Percentiles rank a stretch among this genome's conserved stretches.
Evolutionary conservation across 768 basidiomycete species (phyloP).

Genomic region (Kwoniella dejecticola): DNA sequence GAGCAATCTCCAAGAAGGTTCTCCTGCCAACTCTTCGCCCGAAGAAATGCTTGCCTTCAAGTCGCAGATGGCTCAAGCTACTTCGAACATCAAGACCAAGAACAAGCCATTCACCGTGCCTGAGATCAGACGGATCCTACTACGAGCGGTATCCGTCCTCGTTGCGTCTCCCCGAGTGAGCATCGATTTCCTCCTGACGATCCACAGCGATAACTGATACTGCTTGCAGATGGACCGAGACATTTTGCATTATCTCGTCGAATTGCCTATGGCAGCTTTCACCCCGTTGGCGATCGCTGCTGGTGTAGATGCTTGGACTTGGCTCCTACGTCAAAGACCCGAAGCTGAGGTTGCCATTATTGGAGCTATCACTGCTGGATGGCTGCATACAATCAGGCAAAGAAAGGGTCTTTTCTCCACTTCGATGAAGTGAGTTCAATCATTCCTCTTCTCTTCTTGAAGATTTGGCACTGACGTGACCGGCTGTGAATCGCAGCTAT

Average conservation of each 20-base stretch:
- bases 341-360: conserved; percentile 79
- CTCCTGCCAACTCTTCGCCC: conserved; percentile 65
- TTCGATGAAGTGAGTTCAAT: conserved; percentile 70
- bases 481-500: conserved; percentile 67
- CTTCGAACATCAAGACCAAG: conserved; percentile 71
- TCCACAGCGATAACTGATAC: conserved; percentile 18
- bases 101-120: conserved; percentile 73
- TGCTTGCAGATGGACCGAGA: conserved; percentile 74
- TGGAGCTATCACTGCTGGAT: conserved; percentile 80
- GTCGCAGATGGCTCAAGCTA: conserved; percentile 66
- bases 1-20: conserved; percentile 65
- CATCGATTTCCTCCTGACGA: conserved; percentile 56
- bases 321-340: conserved; percentile 86
- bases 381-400: conserved; percentile 77
- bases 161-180: conserved; percentile 65
- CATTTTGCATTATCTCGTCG: conserved; percentile 81
- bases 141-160: conserved; percentile 79
- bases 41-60: conserved; percentile 70
- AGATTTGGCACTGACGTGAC: too few species aligned
- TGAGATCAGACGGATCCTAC: conserved; percentile 80
- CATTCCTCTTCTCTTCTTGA: not conserved
- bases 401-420: conserved; percentile 81
- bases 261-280: conserved; percentile 83
- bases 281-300: conserved; percentile 81
- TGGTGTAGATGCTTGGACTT: conserved; percentile 93